Base-by-base conservation (phyloP, 768 basidiomycete species). In the Dioszegia crocea region DNA sequence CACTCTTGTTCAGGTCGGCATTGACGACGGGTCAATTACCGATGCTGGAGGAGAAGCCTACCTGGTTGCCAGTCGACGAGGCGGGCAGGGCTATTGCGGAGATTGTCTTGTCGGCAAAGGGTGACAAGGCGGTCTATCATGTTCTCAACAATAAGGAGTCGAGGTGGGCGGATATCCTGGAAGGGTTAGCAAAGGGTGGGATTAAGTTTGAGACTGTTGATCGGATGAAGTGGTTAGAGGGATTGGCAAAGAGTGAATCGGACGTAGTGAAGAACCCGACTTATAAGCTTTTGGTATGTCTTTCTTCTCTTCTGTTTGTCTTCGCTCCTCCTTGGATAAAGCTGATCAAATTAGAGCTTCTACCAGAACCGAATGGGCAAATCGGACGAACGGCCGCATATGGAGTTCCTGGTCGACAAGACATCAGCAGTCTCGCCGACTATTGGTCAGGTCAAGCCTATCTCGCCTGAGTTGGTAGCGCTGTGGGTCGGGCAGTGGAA, bases 51-150 rank as follows among this genome's bases (percentile, higher is more conserved):
- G 76, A 78, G 77, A 67, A 76, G 27, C 78, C 78, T 3, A 79
- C 81, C 0, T 84, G 83, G 83, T 76, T 84, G 1, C 83, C 84
- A 0, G 82, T 84, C 50, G 79, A 85, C 73, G 78, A 76, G 51
- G 83, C 83, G 0, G 83, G 79, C 8, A 74, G 74, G 31, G 79
- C 78, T 17, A 82, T 84, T 60, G 63, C 76, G 38, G 82, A 84
- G 58, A 77, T 84, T 50, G 74, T 81, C 4, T 56, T 51, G 54
- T 46, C 16, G 16, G 23, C 14, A 38, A 56, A 29, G 36, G 36
- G 31, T 11, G 33, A 53, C 61, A 12, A 63, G 24, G 40, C 59
- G 27, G 78, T 80, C 3, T 78, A 79, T 64, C 80, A 80, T 64
- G 75, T 81, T 50, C 65, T 80, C 33, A 78, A 80, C 61, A 70